Base-by-base conservation (phyloP, 2,329 filamentous ascomycete species). In the Diaporthe longicolla region DNA sequence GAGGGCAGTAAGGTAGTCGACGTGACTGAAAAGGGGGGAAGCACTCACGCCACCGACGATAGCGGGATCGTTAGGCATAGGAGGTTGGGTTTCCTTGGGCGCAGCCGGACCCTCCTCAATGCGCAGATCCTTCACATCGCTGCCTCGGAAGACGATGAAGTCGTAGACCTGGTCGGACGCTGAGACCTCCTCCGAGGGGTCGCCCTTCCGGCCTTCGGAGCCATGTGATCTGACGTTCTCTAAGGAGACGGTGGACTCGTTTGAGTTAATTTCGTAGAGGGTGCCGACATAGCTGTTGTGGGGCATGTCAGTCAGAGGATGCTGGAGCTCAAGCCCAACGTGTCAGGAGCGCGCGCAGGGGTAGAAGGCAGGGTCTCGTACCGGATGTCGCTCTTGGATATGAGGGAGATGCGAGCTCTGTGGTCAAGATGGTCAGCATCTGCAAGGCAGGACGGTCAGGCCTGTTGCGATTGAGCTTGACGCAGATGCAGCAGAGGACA, bases 71-170 rank as follows among this genome's bases (percentile, higher is more conserved):
- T 98, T 94, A 10, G 95, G 95, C 80, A 98, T 91, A 70, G 93
- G 93, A 74, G 93, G 92, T 79, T 93, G 91, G 77, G 92, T 92
- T 81, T 95, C 91, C 83, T 94, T 92, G 79, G 91, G 90, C 76
- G 91, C 87, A 78, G 91, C 90, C 54, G 93, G 91, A 59, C 92
- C 90, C 79, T 98, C 93, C 81, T 98, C 95, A 80, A 99, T 96
- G 80, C 95, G 94, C 80, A 99, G 89, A 83, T 99, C 97, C 86
- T 99, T 99, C 82, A 99, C 97, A 87, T 99, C 97, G 83, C 95
- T 98, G 79, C 97, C 97, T 75, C 96, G 93, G 85, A 99, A 99
- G 77, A 99, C 95, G 81, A 99, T 98, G 86, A 98, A 98, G 83
- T 98, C 97, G 87, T 98, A 99, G 81, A 98, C 90, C 82, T 94